Percentiles rank a stretch among this genome's conserved stretches.
These are phyloP conservation scores for Xylariomycetidae sp. DNA, from an alignment of 2,329 filamentous ascomycete species.

Conservation along the genomic window DNA sequence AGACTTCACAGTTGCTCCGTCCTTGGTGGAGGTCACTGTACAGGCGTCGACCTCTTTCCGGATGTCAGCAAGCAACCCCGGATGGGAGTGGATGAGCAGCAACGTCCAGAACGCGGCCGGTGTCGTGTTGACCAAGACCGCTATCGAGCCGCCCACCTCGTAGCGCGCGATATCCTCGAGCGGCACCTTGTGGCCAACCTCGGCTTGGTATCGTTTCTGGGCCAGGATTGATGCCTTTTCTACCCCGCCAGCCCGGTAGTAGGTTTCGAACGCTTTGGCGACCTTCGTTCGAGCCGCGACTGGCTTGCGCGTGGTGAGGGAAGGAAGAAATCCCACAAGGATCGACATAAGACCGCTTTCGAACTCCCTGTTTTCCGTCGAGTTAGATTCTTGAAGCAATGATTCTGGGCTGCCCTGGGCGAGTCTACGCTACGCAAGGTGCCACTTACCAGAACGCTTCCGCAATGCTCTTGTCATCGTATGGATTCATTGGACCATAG, in stretches of 20 bases:
- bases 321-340: constrained; percentile 20
- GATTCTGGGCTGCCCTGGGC: no score
- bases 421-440: no score
- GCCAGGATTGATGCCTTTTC: constrained; percentile 32
- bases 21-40: constrained; percentile 8
- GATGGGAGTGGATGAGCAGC: constrained; percentile 27
- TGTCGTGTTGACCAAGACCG: constrained; percentile 33
- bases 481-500: constrained; percentile 37
- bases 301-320: constrained; percentile 26
- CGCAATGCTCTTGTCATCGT: constrained; percentile 27
- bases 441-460: constrained; percentile 30
- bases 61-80: constrained; percentile 22
- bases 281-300: constrained; percentile 28
- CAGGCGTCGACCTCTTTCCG: constrained; percentile 24
- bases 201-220: constrained; percentile 28
- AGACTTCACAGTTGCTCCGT: constrained; percentile 9
- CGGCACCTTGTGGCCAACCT: constrained; percentile 23
- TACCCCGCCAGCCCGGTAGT: constrained; percentile 33
- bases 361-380: constrained; percentile 18
- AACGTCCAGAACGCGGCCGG: constrained; percentile 36
- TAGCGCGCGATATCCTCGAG: constrained; percentile 32
- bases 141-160: constrained; percentile 35
- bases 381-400: no score
- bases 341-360: constrained; percentile 17
- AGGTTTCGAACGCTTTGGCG: constrained; percentile 26